Base-by-base conservation (phyloP, 306 rosid species). In the Cicer arietinum region DNA sequence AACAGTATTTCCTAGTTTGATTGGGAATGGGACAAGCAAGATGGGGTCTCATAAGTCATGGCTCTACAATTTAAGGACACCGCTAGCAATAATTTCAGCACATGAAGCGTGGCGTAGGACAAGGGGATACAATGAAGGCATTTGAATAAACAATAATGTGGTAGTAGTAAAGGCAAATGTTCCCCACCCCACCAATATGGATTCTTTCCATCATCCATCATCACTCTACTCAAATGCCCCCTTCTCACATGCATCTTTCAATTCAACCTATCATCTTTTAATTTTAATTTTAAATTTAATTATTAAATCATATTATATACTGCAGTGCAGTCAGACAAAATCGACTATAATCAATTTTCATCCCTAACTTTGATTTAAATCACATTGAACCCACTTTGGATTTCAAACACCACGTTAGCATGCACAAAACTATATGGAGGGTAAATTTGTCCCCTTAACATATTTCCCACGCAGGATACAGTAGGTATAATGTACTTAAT, bases 1-100 rank as follows among this genome's bases (percentile, higher is more conserved):
- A 43, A 68, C 63, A 73, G 43, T 51, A n/a, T 82, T 82, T 64
- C 6, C 42, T 53, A 57, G 43, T 74, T 60, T 43, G 69, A 67
- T 47, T 79, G 67, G 51, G 71, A 66, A 73, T 66, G 74, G 80
- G 69, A 44, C 11, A 71, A 40, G 47, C 11, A 71, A 40, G 47
- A 58, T 72, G 69, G 20, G 80, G 66, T 30, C 52, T 35, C 37
- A 65, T 46, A 13, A 54, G 25, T 66, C 54, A 67, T 58, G 17
- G 48, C 64, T 73, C 54, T 47, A 48, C 73, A 40, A 48, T 6
- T 73, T 45, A 42, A 71, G 80, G 66, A 56, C 75, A 72, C 45
- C 43, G 46, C 72, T 14, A 84, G 63, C 78, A 84, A 77, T 80
- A 61, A 81, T 73, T 77, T 48, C 54, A 77, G 25, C 9, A 45